Evolutionary conservation across 2,329 filamentous ascomycete species (phyloP), one percentile per base, ranked within the genome.

Genomic region (Diplodia mutila): DNA sequence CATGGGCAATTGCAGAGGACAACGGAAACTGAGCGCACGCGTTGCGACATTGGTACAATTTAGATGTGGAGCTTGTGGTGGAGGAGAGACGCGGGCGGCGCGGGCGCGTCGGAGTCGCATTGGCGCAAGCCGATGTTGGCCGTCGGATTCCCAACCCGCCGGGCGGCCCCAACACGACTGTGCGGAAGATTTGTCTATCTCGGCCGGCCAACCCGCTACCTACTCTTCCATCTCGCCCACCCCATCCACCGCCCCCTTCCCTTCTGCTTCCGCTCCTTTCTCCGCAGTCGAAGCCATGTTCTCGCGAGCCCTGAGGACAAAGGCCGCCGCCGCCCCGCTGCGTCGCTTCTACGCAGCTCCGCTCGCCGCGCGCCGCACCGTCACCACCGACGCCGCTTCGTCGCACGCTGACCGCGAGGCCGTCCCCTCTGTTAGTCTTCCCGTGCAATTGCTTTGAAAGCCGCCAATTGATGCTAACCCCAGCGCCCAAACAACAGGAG

Each of bases 311-410:
- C 75, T 79, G 68, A 75, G 78, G 76, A 73, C 75, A 71, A 77
- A 73, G 73, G 75, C 79, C 75, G 77, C 74, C 75, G 77, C 74
- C 68, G 76, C 77, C 71, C 78, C 78, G 67, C 72, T 80, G 69
- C 72, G 78, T 70, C 78, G 78, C 74, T 73, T 77, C 70, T 73
- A 73, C 66, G 71, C 72, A 57, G 74, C 75, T 64, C 70, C 73
- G 67, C 74, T 76, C 68, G 75, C 76, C 67, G 75, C 76, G 66
- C 76, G 76, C 74, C 89, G 94, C 80, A 88, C 88, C 74, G 95
- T 99, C 77, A 99, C 95, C 74, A 98, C 95, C 73, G 91, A 98
- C 83, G 95, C 95, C 72, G 95, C 95, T 73, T 94, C 91, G 76
- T 90, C 93, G 76, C 92, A 96, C 81, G 90, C 93, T 76, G 92